These are phyloP conservation scores for Nicotiana rustica DNA, from an alignment of 305 asterid species.

Conservation along the genomic window DNA sequence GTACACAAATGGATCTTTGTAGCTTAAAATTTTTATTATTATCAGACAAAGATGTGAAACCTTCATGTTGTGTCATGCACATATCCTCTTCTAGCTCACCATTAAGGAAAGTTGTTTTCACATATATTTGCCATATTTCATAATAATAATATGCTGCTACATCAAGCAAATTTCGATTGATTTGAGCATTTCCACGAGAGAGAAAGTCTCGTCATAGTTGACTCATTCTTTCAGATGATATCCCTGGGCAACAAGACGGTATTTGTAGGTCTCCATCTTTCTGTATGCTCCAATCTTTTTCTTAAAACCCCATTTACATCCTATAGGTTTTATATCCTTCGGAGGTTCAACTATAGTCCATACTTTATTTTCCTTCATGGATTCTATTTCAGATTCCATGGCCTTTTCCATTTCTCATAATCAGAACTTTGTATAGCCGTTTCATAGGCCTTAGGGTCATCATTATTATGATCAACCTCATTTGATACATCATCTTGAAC, in stretches of 20 bases:
- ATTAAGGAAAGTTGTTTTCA: neutral
- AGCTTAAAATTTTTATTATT: neutral
- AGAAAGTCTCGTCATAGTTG: no score
- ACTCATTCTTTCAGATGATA: no score
- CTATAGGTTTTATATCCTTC: no score
- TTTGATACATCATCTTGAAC: neutral
- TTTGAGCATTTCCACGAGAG: no score
- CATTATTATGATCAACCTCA: neutral
- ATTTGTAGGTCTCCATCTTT: no score
- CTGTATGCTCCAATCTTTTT: neutral
- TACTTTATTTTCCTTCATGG: no score
- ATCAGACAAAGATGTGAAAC: neutral
- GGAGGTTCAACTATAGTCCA: no score
- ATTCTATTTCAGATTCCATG: no score
- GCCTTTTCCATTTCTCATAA: no score
- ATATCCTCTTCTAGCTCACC: neutral
- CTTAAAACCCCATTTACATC: neutral
- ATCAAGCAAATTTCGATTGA: neutral
- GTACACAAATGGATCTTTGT: neutral
- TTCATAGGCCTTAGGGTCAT: neutral
- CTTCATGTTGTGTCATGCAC: neutral
- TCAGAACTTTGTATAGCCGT: no score
- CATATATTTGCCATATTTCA: neutral
- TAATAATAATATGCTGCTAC: neutral
- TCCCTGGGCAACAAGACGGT: no score